Percentiles rank a stretch among this genome's conserved stretches.
phyloP scores from a whole-genome alignment of 768 basidiomycete species.

The Clathrus columnatus region DNA sequence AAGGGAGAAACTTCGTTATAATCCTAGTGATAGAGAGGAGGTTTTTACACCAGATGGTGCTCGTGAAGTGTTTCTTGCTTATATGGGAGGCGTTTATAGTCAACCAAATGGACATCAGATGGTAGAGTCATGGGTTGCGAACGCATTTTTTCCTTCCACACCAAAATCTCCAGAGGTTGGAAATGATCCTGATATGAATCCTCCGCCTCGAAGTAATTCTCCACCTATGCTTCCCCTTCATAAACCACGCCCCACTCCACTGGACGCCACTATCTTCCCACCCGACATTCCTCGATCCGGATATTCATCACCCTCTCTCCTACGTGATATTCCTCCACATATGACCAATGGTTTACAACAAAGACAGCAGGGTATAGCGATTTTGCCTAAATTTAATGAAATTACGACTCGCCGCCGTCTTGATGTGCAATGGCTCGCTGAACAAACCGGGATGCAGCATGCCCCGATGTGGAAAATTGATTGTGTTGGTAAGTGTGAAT shows the following conservation, averaged over 20 bases:
- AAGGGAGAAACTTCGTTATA: constrained; percentile 43
- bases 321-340: neutral
- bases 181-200: neutral
- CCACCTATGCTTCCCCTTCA: neutral
- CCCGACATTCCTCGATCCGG: neutral
- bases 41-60: constrained; percentile 36
- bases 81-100: constrained; percentile 59
- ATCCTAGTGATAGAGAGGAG: constrained; percentile 28
- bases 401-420: constrained; percentile 58
- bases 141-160: constrained; percentile 20
- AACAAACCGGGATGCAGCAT: constrained; percentile 58
- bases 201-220: neutral
- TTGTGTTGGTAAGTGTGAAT: constrained; percentile 45
- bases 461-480: constrained; percentile 57
- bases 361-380: constrained; percentile 33
- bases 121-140: constrained; percentile 46
- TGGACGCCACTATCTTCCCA: neutral
- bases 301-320: neutral
- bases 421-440: constrained; percentile 49
- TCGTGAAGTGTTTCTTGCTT: constrained; percentile 46
- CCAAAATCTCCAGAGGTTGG: constrained; percentile 13
- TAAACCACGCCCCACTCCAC: neutral
- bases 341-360: constrained; percentile 6
- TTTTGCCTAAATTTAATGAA: constrained; percentile 69
- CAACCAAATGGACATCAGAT: constrained; percentile 37